These are phyloP conservation scores for Shiraia bambusicola DNA, from an alignment of 2,329 filamentous ascomycete genomes.

Conservation along the genomic window DNA sequence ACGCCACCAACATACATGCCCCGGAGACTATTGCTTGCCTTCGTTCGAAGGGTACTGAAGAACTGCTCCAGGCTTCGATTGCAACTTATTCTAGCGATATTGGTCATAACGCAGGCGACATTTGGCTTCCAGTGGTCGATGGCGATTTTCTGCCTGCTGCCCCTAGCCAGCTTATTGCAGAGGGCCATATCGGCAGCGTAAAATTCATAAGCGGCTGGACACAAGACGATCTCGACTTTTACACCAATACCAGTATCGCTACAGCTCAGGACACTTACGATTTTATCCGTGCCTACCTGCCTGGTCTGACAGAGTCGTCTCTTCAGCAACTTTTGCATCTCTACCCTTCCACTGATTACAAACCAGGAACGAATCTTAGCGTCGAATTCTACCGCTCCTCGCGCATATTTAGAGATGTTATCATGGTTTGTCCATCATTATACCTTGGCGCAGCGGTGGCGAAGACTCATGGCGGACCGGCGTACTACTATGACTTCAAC, in stretches of 20 bases:
- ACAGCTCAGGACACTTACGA: slow-evolving; percentile 44
- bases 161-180: slow-evolving; percentile 46
- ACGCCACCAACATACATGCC: slow-evolving; percentile 43
- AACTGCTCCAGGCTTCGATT: slow-evolving; percentile 50
- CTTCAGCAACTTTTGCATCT: slow-evolving; percentile 31
- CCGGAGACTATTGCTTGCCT: slow-evolving; percentile 52
- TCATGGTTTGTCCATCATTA: slow-evolving; percentile 54
- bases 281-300: slow-evolving; percentile 47
- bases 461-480: slow-evolving; percentile 37
- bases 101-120: slow-evolving; percentile 48
- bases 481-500: slow-evolving; percentile 57
- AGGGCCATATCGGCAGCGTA: slow-evolving; percentile 48
- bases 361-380: slow-evolving; percentile 43
- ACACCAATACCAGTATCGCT: slow-evolving; percentile 45
- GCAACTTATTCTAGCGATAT: slow-evolving; percentile 46
- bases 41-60: slow-evolving; percentile 46
- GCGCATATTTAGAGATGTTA: slow-evolving; percentile 54
- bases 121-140: slow-evolving; percentile 55
- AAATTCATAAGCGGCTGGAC: slow-evolving; percentile 50
- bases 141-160: slow-evolving; percentile 53
- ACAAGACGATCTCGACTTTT: slow-evolving; percentile 49
- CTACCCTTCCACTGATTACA: slow-evolving; percentile 49
- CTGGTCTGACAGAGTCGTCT: slow-evolving; percentile 33
- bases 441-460: slow-evolving; percentile 47
- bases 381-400: slow-evolving; percentile 54